Conservation (phyloP, 805 yeast species). For the Hanseniaspora meyeri region DNA sequence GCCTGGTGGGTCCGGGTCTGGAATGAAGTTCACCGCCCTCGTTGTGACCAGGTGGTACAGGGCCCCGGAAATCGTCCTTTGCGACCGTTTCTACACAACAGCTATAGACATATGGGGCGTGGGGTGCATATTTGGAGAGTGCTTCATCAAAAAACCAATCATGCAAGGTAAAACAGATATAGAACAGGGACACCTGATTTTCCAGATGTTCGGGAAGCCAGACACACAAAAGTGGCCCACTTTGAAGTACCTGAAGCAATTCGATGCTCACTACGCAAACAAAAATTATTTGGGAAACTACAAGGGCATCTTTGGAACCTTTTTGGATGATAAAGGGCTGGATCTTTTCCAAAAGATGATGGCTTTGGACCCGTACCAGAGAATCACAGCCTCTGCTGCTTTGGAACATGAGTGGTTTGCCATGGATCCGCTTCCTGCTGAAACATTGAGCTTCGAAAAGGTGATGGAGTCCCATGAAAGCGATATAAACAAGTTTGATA, state of each 20-base stretch:
- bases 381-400: slow-evolving; percentile 75
- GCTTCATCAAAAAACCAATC: slow-evolving; percentile 70
- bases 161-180: slow-evolving; percentile 74
- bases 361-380: slow-evolving; percentile 52
- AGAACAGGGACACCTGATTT: slow-evolving; percentile 76
- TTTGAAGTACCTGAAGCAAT: slow-evolving; percentile 43
- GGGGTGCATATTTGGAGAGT: slow-evolving; percentile 91
- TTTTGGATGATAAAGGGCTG: slow-evolving; percentile 35
- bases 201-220: slow-evolving; percentile 75
- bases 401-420: slow-evolving; percentile 56
- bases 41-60: slow-evolving; percentile 98
- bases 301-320: slow-evolving; percentile 36
- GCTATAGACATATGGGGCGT: slow-evolving; percentile 97
- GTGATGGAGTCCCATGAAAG: slow-evolving; percentile 85
- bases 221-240: slow-evolving; percentile 47
- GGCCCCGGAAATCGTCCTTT: slow-evolving; percentile 84
- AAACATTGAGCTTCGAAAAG: slow-evolving; percentile 40
- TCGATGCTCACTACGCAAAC: slow-evolving; percentile 32
- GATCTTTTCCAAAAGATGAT: slow-evolving; percentile 50
- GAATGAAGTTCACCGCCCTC: slow-evolving; percentile 40
- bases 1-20: slow-evolving; percentile 35
- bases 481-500: slow-evolving; percentile 51
- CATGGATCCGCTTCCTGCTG: slow-evolving; percentile 53
- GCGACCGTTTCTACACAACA: slow-evolving; percentile 76
- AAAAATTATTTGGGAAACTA: slow-evolving; percentile 32